Base-by-base conservation (phyloP, 768 basidiomycete genomes). In the Tylopilus balloui region DNA sequence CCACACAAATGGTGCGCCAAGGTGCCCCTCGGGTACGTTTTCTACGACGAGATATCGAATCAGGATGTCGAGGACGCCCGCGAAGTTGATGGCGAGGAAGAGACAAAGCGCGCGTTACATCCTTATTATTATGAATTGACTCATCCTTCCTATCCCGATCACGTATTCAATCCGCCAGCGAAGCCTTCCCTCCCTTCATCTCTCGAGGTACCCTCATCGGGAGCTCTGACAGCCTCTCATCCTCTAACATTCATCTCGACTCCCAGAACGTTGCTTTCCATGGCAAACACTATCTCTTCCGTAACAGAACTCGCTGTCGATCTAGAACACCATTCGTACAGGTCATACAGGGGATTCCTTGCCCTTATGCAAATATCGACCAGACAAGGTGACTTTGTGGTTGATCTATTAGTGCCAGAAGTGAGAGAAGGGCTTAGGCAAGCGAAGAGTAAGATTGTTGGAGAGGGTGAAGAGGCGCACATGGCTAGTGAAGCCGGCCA, bases 331-430 rank as follows among this genome's bases (percentile, higher is more conserved):
- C 93, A 98, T 73, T 86, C 80, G 53, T 89, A 87, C 58, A 78
- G 93, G 31, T 83, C 86, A 4, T 97, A 87, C 64, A 66, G 69
- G 11, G 95, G 96, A 2, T 92, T 97, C 59, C 76, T 96, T 21
- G 96, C 93, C 61, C 71, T 99, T 47, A 95, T 97, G 83, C 92
- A 95, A 65, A 78, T 94, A 51, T 88, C 88, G 57, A 92, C 88
- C 9, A 71, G 92, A 46, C 76, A 83, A 6, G 76, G 81, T 51
- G 95, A 99, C 64, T 99, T 83, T 71, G 76, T 99, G 14, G 77
- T 99, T 3, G 95, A 99, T 64, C 71, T 87, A 0, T 70, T 98
- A 23, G 76, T 75, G 4, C 66, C 65, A 11, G 63, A 65, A 17
- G 65, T 98, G 20, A 73, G 93, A 47, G 82, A 86, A 6, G 84